Conservation (phyloP, 352 stramenopile species). For the Phytophthora multivora region DNA sequence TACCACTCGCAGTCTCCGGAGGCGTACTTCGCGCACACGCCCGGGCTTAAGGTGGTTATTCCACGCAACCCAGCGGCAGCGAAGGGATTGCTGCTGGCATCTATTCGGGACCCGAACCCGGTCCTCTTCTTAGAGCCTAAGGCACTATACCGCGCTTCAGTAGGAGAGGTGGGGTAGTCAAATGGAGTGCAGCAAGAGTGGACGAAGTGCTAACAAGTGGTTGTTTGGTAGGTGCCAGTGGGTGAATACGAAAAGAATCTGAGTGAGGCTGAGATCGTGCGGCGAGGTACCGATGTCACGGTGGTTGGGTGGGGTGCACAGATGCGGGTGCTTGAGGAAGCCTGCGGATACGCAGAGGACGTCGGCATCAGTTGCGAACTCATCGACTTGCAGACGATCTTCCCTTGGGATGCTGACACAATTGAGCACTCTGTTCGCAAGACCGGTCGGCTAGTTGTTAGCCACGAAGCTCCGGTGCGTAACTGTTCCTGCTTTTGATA, state of each 20-base stretch:
- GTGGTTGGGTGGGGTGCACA: conserved; percentile 95
- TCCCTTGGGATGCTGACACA: conserved; percentile 96
- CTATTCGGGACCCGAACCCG: conserved; percentile 96
- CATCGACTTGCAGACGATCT: conserved; percentile 98
- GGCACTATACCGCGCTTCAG: conserved; percentile 95
- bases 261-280: conserved; percentile 94
- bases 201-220: conserved; percentile 4
- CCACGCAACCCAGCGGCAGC: conserved; percentile 93
- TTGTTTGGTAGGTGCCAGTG: conserved; percentile 78
- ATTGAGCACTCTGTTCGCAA: conserved; percentile 96
- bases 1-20: conserved; percentile 97
- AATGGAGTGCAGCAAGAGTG: neutral
- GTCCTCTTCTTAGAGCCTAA: conserved; percentile 99
- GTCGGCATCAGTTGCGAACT: conserved; percentile 96
- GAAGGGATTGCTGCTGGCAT: conserved; percentile 96
- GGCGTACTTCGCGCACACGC: conserved; percentile 97
- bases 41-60: conserved; percentile 97
- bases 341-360: conserved; percentile 87
- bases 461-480: conserved; percentile 95
- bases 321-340: conserved; percentile 87
- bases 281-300: conserved; percentile 93
- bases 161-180: conserved; percentile 81
- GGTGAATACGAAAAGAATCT: conserved; percentile 95
- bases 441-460: conserved; percentile 96
- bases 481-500: conserved; percentile 3